Percentiles rank a stretch among this genome's conserved stretches.
Evolutionary conservation across 768 basidiomycete genomes (phyloP).

Genomic region (Grammothele lineata): DNA sequence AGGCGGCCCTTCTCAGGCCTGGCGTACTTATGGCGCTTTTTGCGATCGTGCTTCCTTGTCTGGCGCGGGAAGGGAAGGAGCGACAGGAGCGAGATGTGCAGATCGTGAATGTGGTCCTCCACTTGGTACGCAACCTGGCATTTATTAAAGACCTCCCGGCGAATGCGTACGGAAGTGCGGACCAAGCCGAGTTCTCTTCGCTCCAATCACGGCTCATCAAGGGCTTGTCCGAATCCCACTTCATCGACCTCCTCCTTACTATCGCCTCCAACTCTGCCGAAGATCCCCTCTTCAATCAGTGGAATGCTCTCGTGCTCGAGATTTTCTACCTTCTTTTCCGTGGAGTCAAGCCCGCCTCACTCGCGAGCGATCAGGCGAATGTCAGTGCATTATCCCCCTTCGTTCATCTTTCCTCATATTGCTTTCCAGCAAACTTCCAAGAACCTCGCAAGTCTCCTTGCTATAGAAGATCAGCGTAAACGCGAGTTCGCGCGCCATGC

Average conservation of each 20-base stretch:
- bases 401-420: no score
- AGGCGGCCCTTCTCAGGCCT: slow-evolving; percentile 67
- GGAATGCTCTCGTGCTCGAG: slow-evolving; percentile 89
- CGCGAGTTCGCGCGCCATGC: slow-evolving; percentile 48
- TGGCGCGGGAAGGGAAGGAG: slow-evolving; percentile 67
- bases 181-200: slow-evolving; percentile 73
- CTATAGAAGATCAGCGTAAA: slow-evolving; percentile 65
- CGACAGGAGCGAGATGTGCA: slow-evolving; percentile 78
- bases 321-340: slow-evolving; percentile 90
- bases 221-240: slow-evolving; percentile 64
- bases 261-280: slow-evolving; percentile 74
- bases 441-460: slow-evolving; percentile 71
- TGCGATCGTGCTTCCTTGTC: slow-evolving; percentile 69
- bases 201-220: slow-evolving; percentile 77
- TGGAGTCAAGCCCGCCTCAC: slow-evolving; percentile 60
- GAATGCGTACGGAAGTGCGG: slow-evolving; percentile 66
- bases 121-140: slow-evolving; percentile 89
- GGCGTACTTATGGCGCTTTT: slow-evolving; percentile 71
- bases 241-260: slow-evolving; percentile 76
- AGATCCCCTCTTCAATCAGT: slow-evolving; percentile 77
- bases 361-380: slow-evolving; percentile 60
- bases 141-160: slow-evolving; percentile 86
- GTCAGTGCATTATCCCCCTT: slow-evolving; percentile 39
- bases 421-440: slow-evolving; percentile 56
- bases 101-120: slow-evolving; percentile 82